Conservation (phyloP, 257 asterid genomes). For the Salvia miltiorrhiza region DNA sequence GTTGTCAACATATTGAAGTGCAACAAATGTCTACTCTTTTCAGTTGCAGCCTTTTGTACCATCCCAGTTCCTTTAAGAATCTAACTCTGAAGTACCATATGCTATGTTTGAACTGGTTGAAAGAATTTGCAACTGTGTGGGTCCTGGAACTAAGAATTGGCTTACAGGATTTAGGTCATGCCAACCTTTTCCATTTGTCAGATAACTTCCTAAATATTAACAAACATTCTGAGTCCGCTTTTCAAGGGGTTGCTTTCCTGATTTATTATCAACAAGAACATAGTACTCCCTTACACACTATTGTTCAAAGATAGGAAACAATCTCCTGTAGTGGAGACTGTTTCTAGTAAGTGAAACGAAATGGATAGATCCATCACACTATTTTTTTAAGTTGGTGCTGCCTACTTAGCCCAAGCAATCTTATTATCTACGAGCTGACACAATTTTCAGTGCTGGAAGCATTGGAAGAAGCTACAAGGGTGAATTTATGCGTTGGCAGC, state of each 20-base stretch:
- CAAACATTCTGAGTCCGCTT: constrained; percentile 1
- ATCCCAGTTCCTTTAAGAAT: not conserved
- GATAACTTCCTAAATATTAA: not conserved
- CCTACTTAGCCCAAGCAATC: not conserved
- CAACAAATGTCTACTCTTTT: not conserved
- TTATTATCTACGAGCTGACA: constrained; percentile 20
- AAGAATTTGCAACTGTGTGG: not conserved
- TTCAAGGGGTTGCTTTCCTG: not conserved
- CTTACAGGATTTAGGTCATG: not conserved
- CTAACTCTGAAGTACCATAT: not conserved
- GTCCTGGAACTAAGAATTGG: not conserved
- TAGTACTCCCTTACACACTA: not conserved
- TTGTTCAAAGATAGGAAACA: not conserved
- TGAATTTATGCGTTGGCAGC: constrained; percentile 87
- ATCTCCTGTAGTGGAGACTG: not conserved
- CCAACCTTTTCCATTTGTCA: not conserved
- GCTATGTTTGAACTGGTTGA: not conserved
- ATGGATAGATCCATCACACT: not conserved
- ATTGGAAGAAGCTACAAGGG: constrained; percentile 95
- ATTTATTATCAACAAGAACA: not conserved
- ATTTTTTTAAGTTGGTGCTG: not conserved
- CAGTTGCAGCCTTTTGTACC: constrained; percentile 2
- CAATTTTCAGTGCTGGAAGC: constrained; percentile 86
- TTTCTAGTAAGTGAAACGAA: not conserved
- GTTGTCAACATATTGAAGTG: not conserved